These are phyloP conservation scores for Stylonectria norvegica DNA, from an alignment of 2,329 filamentous ascomycete genomes.

Conservation along the genomic window DNA sequence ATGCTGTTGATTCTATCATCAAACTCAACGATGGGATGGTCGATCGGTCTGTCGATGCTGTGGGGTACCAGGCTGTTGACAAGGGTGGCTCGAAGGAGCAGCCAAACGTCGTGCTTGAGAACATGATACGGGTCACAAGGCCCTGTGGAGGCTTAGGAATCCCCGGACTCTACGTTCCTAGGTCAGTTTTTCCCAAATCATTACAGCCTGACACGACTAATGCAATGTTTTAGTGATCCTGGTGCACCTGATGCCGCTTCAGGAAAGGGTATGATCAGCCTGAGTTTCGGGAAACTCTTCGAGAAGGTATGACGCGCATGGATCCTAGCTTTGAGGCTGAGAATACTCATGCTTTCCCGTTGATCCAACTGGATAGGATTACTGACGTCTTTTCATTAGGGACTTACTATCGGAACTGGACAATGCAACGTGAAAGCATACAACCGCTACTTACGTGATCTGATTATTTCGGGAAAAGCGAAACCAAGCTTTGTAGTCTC, in stretches of 20 bases:
- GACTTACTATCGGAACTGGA: slow-evolving; percentile 56
- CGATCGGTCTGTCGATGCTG: slow-evolving; percentile 61
- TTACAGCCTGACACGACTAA: background rate
- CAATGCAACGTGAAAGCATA: slow-evolving; percentile 68
- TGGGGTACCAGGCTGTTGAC: slow-evolving; percentile 62
- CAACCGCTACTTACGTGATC: slow-evolving; percentile 62
- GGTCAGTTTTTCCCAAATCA: slow-evolving; percentile 13
- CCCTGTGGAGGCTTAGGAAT: slow-evolving; percentile 61
- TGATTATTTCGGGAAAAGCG: slow-evolving; percentile 62
- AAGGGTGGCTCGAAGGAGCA: slow-evolving; percentile 55
- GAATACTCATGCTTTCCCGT: background rate
- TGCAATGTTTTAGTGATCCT: slow-evolving; percentile 44
- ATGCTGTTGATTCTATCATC: slow-evolving; percentile 60
- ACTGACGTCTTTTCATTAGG: slow-evolving; percentile 36
- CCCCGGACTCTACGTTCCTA: slow-evolving; percentile 49
- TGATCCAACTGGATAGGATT: background rate
- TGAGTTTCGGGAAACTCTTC: slow-evolving; percentile 66
- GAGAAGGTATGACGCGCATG: slow-evolving; percentile 63
- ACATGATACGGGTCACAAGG: slow-evolving; percentile 60
- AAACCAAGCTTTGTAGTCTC: slow-evolving; percentile 66
- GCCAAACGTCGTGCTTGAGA: slow-evolving; percentile 61
- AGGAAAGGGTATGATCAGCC: slow-evolving; percentile 60
- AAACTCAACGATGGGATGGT: slow-evolving; percentile 57
- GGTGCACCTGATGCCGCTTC: slow-evolving; percentile 59
- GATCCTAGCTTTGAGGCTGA: too few species aligned